Evolutionary conservation across 2,329 filamentous ascomycete genomes (phyloP).

Genomic region (Trichoderma sp.): DNA sequence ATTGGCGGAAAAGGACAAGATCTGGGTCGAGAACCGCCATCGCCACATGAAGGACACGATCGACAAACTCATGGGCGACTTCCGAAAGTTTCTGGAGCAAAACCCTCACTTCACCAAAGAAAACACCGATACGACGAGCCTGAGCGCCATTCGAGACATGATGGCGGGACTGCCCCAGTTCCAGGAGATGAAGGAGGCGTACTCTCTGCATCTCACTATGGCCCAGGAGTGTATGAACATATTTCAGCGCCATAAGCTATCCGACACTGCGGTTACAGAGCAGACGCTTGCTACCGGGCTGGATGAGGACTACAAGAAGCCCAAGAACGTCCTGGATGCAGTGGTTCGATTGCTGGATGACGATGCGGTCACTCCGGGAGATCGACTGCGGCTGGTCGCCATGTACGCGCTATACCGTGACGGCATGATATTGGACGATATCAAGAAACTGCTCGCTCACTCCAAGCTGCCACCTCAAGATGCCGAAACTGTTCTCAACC

Average conservation of each 20-base stretch:
- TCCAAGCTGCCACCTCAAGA: slow-evolving; percentile 76
- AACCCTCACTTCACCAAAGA: slow-evolving; percentile 90
- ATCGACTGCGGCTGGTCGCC: slow-evolving; percentile 82
- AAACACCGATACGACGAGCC: slow-evolving; percentile 67
- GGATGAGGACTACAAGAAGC: slow-evolving; percentile 88
- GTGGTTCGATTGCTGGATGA: slow-evolving; percentile 88
- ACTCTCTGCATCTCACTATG: slow-evolving; percentile 94
- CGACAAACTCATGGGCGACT: slow-evolving; percentile 88
- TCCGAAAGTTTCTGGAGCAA: slow-evolving; percentile 85
- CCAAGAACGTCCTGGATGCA: slow-evolving; percentile 85
- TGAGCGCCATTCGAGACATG: slow-evolving; percentile 97
- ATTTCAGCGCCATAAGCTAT: slow-evolving; percentile 81
- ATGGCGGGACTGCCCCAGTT: slow-evolving; percentile 92
- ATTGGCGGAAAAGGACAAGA: slow-evolving; percentile 83
- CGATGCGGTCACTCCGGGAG: slow-evolving; percentile 67
- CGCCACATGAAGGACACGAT: slow-evolving; percentile 98
- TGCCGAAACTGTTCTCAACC: slow-evolving; percentile 71
- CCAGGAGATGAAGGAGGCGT: slow-evolving; percentile 91
- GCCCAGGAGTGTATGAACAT: slow-evolving; percentile 95
- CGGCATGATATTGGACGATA: slow-evolving; percentile 80
- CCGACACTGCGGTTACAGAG: slow-evolving; percentile 84
- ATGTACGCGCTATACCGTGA: slow-evolving; percentile 85
- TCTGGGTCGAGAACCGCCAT: slow-evolving; percentile 95
- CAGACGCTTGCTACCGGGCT: slow-evolving; percentile 89
- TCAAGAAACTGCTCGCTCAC: slow-evolving; percentile 82